Percentiles rank a stretch among this genome's conserved stretches.
phyloP scores from a whole-genome alignment of 2,329 filamentous ascomycete genomes.

The Teratosphaeria destructans region DNA sequence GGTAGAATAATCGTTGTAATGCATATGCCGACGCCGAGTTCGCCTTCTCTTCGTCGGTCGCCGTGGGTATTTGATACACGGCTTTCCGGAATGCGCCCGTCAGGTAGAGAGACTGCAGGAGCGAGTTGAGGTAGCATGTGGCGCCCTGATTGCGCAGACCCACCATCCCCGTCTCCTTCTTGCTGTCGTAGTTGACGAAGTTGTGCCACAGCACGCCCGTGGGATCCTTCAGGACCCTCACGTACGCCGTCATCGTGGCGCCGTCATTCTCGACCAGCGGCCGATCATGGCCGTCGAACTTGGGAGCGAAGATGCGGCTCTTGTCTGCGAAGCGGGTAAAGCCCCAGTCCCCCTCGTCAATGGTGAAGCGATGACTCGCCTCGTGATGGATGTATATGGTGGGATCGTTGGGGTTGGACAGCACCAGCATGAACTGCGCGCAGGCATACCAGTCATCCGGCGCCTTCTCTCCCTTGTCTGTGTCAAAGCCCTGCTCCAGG shows the following conservation, averaged over 20 bases:
- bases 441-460: constrained; percentile 95
- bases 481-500: constrained; percentile 83
- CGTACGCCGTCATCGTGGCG: constrained; percentile 72
- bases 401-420: constrained; percentile 93
- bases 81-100: constrained; percentile 89
- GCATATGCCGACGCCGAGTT: constrained; percentile 76
- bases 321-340: constrained; percentile 95
- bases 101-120: constrained; percentile 37
- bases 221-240: constrained; percentile 74
- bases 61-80: constrained; percentile 93
- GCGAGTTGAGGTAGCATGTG: constrained; percentile 44
- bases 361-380: constrained; percentile 92
- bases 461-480: constrained; percentile 41
- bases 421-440: constrained; percentile 84
- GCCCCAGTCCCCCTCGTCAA: constrained; percentile 95
- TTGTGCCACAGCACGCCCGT: constrained; percentile 87
- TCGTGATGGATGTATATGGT: constrained; percentile 62
- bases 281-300: constrained; percentile 59
- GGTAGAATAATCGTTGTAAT: constrained; percentile 87
- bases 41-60: constrained; percentile 64
- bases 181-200: constrained; percentile 94
- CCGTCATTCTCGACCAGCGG: constrained; percentile 68
- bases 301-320: constrained; percentile 67
- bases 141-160: constrained; percentile 95
- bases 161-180: constrained; percentile 95